A percentile compares a stretch with the other conserved stretches of the same genome.
These are phyloP conservation scores for Grosmannia clavigera DNA, from an alignment of 2,329 filamentous ascomycete species.

Conservation along the genomic window DNA sequence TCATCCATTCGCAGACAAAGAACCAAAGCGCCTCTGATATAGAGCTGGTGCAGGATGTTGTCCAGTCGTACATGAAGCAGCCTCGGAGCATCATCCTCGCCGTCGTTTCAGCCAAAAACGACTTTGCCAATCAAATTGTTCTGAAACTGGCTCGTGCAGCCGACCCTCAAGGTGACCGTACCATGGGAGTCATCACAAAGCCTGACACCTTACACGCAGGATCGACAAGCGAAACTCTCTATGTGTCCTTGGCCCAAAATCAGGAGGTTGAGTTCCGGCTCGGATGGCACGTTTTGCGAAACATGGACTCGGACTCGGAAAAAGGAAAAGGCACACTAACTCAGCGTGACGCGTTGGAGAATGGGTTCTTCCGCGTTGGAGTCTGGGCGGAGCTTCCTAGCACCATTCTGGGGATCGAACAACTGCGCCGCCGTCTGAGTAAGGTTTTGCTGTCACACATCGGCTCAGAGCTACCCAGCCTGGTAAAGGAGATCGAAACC, in stretches of 20 bases:
- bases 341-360: conserved; percentile 27
- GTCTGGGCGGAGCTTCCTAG: conserved; percentile 24
- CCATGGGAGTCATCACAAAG: conserved; percentile 46
- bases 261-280: conserved; percentile 32
- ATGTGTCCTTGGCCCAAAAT: conserved; percentile 30
- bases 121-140: conserved; percentile 47
- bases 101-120: conserved; percentile 42
- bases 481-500: background rate
- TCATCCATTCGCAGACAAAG: conserved; percentile 37
- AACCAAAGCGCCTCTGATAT: conserved; percentile 31
- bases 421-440: conserved; percentile 36
- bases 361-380: conserved; percentile 26
- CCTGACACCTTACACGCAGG: conserved; percentile 28
- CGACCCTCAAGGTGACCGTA: conserved; percentile 24
- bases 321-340: conserved; percentile 16
- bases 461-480: conserved; percentile 27
- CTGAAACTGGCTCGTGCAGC: conserved; percentile 31
- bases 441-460: conserved; percentile 36
- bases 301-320: conserved; percentile 26
- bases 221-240: conserved; percentile 27
- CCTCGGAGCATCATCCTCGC: conserved; percentile 47
- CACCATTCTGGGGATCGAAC: conserved; percentile 31
- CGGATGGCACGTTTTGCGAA: conserved; percentile 41
- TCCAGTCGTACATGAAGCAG: conserved; percentile 42
- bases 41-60: conserved; percentile 31